These are phyloP conservation scores for Leccinum obscurum DNA, from an alignment of 768 basidiomycete species.

Conservation along the genomic window DNA sequence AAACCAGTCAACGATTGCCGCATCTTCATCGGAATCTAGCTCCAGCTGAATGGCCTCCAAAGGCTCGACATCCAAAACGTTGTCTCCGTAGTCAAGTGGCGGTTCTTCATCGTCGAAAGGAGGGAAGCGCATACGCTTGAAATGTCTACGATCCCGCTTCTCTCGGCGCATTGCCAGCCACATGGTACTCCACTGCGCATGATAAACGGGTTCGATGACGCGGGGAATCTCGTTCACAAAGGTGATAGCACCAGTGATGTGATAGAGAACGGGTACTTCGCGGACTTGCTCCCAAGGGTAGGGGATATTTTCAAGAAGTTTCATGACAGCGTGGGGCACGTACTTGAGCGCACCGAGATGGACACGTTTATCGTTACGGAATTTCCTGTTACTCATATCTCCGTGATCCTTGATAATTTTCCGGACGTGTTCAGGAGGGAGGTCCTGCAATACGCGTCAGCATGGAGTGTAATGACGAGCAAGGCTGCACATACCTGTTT, in stretches of 20 bases:
- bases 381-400: slow-evolving; percentile 99
- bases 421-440: slow-evolving; percentile 96
- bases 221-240: slow-evolving; percentile 99
- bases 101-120: slow-evolving; percentile 99
- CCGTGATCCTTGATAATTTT: slow-evolving; percentile 99
- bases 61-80: slow-evolving; percentile 96
- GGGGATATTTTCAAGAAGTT: slow-evolving; percentile 97
- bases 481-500: slow-evolving; percentile 67
- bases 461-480: not conserved
- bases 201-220: slow-evolving; percentile 96
- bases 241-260: slow-evolving; percentile 98
- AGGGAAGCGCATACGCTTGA: slow-evolving; percentile 99
- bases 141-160: slow-evolving; percentile 97
- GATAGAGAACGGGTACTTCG: slow-evolving; percentile 97
- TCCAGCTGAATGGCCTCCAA: slow-evolving; percentile 98
- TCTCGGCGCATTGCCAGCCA: slow-evolving; percentile 99
- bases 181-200: slow-evolving; percentile 99
- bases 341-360: slow-evolving; percentile 98
- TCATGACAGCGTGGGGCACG: slow-evolving; percentile 99
- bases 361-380: slow-evolving; percentile 98
- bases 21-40: slow-evolving; percentile 88
- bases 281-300: slow-evolving; percentile 99
- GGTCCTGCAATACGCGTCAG: slow-evolving; percentile 53
- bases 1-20: slow-evolving; percentile 95
- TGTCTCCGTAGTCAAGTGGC: slow-evolving; percentile 98